Base-by-base conservation (phyloP, 139 green algal species). In the Medakamo hakoo region DNA sequence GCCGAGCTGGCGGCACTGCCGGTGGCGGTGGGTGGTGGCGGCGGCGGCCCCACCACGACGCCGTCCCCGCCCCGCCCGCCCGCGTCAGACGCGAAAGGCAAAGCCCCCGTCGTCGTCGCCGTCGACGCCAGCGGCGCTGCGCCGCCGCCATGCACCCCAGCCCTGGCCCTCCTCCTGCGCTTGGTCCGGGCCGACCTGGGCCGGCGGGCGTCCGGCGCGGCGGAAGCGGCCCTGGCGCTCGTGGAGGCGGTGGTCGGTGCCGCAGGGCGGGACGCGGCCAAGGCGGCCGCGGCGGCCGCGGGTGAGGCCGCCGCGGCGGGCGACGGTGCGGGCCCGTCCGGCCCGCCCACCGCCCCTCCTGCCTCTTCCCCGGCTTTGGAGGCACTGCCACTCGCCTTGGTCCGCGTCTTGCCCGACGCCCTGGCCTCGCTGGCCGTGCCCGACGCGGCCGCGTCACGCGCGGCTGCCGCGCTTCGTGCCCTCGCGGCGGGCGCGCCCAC, bases 381-480 rank as follows among this genome's bases (percentile, higher is more conserved):
- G 55, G 26, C 64, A 19, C 30, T 78, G 30, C 65, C 88, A 28
- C 67, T 75, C 30, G 60, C 71, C 29, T 71, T 95, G 70, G 71
- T 95, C 52, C 62, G 59, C 27, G 79, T 88, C 63, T 73, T 94
- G 66, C 70, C 65, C 52, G 65, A 31, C 2, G 60, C 67, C 0
- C 63, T 73, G 29, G 40, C 16, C 9, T 68, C 76, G 26, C 60
- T 70, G 19, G 73, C 77, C 27, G 77, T 72, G 57, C 59, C 65
- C 20, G 22, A 27, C 1, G 31, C 14, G 1, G 56, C 29, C 1
- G 64, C 40, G 14, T 27, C 52, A 27, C 61, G 59, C 5, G 30
- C 22, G 60, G 60, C 62, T 4, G 49, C 62, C 4, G 49, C 48
- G 40, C 27, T 24, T 9, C 18, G 27, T 4, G 9, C 63, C 55